These are phyloP conservation scores for Sclerospora graminicola DNA, from an alignment of 352 stramenopile genomes.

Conservation along the genomic window DNA sequence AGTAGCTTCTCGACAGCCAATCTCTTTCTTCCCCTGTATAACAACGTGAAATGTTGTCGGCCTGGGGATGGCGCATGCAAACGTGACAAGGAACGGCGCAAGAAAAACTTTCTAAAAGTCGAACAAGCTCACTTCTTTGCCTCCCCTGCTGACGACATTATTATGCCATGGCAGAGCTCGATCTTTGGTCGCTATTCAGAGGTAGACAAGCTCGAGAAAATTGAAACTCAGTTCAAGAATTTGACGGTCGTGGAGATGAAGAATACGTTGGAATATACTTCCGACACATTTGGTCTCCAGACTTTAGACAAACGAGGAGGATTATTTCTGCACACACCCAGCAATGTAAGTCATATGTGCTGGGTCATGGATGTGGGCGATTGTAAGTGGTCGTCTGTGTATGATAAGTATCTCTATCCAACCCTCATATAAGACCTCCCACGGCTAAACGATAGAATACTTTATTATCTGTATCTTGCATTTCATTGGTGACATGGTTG, in stretches of 20 bases:
- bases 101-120: constrained; percentile 17
- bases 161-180: too few relatives aligned
- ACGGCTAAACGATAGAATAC: too few relatives aligned
- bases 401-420: constrained; percentile 21
- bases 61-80: background rate
- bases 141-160: constrained; percentile 6
- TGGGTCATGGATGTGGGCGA: constrained; percentile 18
- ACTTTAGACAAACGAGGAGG: constrained; percentile 19
- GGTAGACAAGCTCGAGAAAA: too few relatives aligned
- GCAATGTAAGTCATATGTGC: constrained; percentile 18
- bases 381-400: constrained; percentile 14
- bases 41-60: constrained; percentile 21
- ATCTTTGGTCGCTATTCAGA: too few relatives aligned
- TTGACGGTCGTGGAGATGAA: background rate
- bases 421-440: constrained; percentile 5
- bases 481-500: too few relatives aligned
- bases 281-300: constrained; percentile 29
- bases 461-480: too few relatives aligned
- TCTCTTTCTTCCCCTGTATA: constrained; percentile 12
- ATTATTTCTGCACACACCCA: constrained; percentile 11
- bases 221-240: too few relatives aligned
- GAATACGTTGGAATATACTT: constrained; percentile 25
- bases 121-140: constrained; percentile 29
- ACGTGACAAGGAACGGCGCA: constrained; percentile 8
- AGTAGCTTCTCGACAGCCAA: background rate